Conservation (phyloP, 225 moss, liverwort and hornwort species). For the Marchantia polymorpha region DNA sequence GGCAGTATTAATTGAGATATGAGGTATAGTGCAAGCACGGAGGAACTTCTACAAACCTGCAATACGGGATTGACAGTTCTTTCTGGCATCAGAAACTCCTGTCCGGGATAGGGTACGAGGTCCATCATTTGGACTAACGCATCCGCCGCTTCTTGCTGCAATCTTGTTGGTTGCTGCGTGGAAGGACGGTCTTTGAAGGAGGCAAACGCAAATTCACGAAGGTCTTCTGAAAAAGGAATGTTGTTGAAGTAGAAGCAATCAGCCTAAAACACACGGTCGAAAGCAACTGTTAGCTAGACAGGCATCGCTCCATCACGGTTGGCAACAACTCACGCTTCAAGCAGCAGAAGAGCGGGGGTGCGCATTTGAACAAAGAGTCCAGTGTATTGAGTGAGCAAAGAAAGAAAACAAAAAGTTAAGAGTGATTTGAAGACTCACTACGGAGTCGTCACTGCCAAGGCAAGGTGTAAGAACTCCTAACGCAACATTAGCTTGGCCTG, state of each 20-base stretch:
- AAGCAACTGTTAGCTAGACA: not conserved
- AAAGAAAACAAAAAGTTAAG: not conserved
- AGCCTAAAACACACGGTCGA: constrained; percentile 45
- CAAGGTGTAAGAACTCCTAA: constrained; percentile 78
- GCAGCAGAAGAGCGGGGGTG: not conserved
- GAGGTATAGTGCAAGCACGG: not conserved
- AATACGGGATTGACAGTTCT: constrained; percentile 79
- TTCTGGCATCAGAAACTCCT: constrained; percentile 78
- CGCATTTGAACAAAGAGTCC: not conserved
- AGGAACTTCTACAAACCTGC: constrained; percentile 48
- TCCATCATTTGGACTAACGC: constrained; percentile 76
- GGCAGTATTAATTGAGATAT: not conserved
- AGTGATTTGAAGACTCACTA: constrained; percentile 51
- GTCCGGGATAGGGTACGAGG: constrained; percentile 56
- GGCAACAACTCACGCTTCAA: not conserved
- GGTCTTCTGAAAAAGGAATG: constrained; percentile 82
- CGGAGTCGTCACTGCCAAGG: constrained; percentile 59
- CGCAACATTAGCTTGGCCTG: constrained; percentile 77
- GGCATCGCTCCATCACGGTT: not conserved
- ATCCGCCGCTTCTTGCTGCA: constrained; percentile 87
- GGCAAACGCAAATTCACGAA: constrained; percentile 68
- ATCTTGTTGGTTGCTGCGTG: constrained; percentile 58
- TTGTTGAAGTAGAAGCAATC: constrained; percentile 96
- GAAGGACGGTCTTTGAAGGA: constrained; percentile 65
- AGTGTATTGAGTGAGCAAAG: not conserved